phyloP scores from a whole-genome alignment of 129 eudicot species.

The Flaveria sonorensis region DNA sequence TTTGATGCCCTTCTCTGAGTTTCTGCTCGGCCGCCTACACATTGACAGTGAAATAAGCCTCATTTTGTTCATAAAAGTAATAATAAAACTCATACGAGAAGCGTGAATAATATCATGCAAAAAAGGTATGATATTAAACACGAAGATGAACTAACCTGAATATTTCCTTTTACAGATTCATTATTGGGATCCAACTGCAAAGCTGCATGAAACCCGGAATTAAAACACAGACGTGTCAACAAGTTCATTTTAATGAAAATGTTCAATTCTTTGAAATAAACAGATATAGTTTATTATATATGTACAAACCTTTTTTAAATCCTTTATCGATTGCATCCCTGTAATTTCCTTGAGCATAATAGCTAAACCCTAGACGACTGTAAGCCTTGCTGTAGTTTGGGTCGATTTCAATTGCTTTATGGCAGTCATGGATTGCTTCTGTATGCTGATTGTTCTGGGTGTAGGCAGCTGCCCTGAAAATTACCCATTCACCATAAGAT shows the following conservation, averaged over 20 bases:
- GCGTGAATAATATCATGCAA: not conserved
- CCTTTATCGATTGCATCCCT: slow-evolving; percentile 80
- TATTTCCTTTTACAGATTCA: slow-evolving; percentile 69
- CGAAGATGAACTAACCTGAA: slow-evolving; percentile 54
- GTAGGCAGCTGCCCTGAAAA: slow-evolving; percentile 85
- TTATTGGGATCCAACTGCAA: slow-evolving; percentile 87
- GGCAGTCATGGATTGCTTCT: slow-evolving; percentile 73
- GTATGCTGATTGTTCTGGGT: slow-evolving; percentile 62
- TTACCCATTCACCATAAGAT: slow-evolving; percentile 18
- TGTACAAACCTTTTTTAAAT: slow-evolving; percentile 63
- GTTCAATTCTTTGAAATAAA: not conserved
- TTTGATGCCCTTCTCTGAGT: slow-evolving; percentile 52
- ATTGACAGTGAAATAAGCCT: slow-evolving; percentile 5
- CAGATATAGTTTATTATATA: not conserved
- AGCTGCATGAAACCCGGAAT: slow-evolving; percentile 51
- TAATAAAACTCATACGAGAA: slow-evolving; percentile 13
- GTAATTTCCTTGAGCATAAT: slow-evolving; percentile 87
- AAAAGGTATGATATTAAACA: slow-evolving; percentile 5
- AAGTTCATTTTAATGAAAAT: not conserved
- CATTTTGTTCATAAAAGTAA: not conserved
- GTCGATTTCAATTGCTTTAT: slow-evolving; percentile 70
- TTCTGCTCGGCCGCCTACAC: slow-evolving; percentile 84
- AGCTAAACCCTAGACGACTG: slow-evolving; percentile 89
- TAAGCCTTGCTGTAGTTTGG: slow-evolving; percentile 93
- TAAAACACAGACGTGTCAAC: not conserved